Conservation (phyloP, 2,329 filamentous ascomycete genomes). For the Ophiostoma ips region DNA sequence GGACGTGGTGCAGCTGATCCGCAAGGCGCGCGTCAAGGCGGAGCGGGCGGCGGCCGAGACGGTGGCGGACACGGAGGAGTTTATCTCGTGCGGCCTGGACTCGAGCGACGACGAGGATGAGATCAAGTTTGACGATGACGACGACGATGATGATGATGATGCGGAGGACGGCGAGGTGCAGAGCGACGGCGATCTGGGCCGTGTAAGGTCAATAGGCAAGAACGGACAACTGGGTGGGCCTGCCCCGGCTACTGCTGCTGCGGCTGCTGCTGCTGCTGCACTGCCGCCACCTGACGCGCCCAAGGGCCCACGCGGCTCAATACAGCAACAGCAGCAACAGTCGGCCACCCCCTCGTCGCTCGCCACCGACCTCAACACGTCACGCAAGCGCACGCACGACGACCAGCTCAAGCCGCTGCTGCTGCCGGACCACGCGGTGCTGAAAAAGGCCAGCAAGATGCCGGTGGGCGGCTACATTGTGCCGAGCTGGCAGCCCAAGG, state of each 20-base stretch:
- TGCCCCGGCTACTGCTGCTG: neutral
- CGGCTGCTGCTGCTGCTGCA: neutral
- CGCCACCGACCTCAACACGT: conserved; percentile 18
- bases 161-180: conserved; percentile 2
- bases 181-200: neutral
- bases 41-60: conserved; percentile 30
- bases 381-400: conserved; percentile 60
- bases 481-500: conserved; percentile 35
- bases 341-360: neutral
- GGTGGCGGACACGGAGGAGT: conserved; percentile 57
- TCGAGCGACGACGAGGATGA: conserved; percentile 27
- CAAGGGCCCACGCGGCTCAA: conserved; percentile 3
- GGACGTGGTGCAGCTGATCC: conserved; percentile 81
- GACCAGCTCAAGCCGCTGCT: conserved; percentile 44
- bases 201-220: neutral
- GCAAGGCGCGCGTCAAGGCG: conserved; percentile 64
- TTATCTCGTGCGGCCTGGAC: conserved; percentile 72
- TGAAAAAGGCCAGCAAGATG: conserved; percentile 37
- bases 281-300: conserved; percentile 6
- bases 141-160: neutral
- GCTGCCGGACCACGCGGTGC: conserved; percentile 33
- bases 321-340: conserved; percentile 2
- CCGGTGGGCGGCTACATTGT: conserved; percentile 36
- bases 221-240: neutral
- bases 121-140: conserved; percentile 7